phyloP scores from a whole-genome alignment of 179 eudicot species.

The Sideroxylon spinosum region DNA sequence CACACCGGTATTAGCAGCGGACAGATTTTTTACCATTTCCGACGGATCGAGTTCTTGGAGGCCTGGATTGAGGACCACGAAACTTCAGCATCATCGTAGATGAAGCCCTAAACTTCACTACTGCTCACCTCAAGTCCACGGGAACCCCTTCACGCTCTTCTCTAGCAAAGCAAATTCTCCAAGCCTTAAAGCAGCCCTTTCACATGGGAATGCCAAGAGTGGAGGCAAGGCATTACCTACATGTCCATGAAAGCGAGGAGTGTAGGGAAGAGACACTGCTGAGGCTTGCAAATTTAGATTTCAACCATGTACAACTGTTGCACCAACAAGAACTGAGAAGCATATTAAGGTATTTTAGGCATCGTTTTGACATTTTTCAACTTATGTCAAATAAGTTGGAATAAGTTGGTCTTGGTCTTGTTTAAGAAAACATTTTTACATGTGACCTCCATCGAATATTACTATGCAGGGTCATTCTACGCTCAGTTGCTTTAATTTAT shows the following conservation, averaged over 20 bases:
- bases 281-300: conserved; percentile 42
- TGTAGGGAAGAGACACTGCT: conserved; percentile 19
- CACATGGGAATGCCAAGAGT: conserved; percentile 35
- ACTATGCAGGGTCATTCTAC: too few relatives aligned
- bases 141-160: neutral
- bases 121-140: conserved; percentile 4
- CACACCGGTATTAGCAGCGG: too few relatives aligned
- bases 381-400: too few relatives aligned
- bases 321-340: conserved; percentile 41
- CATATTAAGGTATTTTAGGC: conserved; percentile 23
- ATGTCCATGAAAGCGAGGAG: conserved; percentile 19
- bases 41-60: too few relatives aligned
- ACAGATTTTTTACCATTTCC: too few relatives aligned
- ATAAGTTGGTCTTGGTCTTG: too few relatives aligned
- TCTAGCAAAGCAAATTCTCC: conserved; percentile 15
- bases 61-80: too few relatives aligned
- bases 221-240: conserved; percentile 37
- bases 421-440: too few relatives aligned
- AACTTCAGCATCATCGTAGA: too few relatives aligned
- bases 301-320: conserved; percentile 36
- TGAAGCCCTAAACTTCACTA: conserved; percentile 16
- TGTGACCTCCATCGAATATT: too few relatives aligned
- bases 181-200: conserved; percentile 26
- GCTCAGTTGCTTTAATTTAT: neutral
- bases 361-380: too few relatives aligned